These are phyloP conservation scores for Vitis hybrid DNA, from an alignment of 177 flowering plant genomes.

Conservation along the genomic window DNA sequence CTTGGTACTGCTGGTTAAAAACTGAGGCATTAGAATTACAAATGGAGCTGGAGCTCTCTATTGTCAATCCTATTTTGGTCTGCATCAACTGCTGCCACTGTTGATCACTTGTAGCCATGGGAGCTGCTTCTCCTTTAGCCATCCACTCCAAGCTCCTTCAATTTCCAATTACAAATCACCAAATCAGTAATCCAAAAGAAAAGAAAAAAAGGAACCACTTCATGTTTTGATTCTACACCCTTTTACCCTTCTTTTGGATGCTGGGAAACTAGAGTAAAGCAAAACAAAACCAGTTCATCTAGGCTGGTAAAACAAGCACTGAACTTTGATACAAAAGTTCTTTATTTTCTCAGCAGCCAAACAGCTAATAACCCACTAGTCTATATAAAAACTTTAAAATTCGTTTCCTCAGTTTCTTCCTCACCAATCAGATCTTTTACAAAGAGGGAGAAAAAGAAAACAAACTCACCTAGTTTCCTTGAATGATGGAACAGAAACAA, in stretches of 20 bases:
- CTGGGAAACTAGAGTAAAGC: no score
- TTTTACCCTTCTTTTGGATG: no score
- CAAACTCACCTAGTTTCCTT: conserved; percentile 16
- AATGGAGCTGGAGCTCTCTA: not conserved
- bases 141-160: conserved; percentile 38
- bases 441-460: not conserved
- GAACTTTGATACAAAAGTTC: no score
- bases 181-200: not conserved
- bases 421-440: no score
- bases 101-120: conserved; percentile 11
- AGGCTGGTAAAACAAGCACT: no score
- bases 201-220: no score
- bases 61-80: conserved; percentile 2
- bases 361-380: no score
- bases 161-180: not conserved
- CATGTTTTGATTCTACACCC: no score
- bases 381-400: no score
- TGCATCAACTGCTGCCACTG: conserved; percentile 30
- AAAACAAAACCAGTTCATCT: no score
- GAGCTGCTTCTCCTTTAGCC: conserved; percentile 15
- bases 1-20: conserved; percentile 11
- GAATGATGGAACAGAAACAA: conserved; percentile 3
- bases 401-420: no score
- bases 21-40: not conserved
- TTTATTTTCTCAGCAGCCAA: no score